A percentile compares a stretch with the other conserved stretches of the same genome.
phyloP scores from a whole-genome alignment of 495 filamentous ascomycete genomes.

The Tuber indicum region DNA sequence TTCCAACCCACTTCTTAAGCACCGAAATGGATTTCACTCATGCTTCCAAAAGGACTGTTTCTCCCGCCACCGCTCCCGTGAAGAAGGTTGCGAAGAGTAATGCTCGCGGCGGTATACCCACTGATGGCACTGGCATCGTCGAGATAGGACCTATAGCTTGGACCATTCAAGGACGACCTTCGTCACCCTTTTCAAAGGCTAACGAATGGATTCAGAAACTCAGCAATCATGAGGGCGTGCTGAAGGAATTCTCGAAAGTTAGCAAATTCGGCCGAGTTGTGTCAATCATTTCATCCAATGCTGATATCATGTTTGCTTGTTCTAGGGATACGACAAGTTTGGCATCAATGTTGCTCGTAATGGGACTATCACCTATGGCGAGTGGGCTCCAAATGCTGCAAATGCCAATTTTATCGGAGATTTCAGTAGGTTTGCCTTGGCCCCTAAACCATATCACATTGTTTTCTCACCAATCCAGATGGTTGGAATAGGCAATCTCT shows the following conservation, averaged over 20 bases:
- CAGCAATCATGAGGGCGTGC: constrained; percentile 73
- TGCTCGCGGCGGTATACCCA: constrained; percentile 10
- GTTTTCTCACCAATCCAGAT: constrained; percentile 52
- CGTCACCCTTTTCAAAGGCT: constrained; percentile 68
- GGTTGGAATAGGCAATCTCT: constrained; percentile 77
- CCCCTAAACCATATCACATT: constrained; percentile 3
- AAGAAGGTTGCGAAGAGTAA: not conserved
- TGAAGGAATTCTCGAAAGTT: constrained; percentile 88
- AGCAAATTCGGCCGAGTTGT: constrained; percentile 26
- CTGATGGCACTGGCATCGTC: constrained; percentile 62
- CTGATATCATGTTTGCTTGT: constrained; percentile 16
- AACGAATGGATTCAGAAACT: constrained; percentile 81
- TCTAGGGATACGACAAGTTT: constrained; percentile 74
- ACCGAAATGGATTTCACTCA: constrained; percentile 33
- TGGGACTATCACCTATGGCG: constrained; percentile 80
- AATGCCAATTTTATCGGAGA: constrained; percentile 87
- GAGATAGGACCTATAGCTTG: constrained; percentile 84
- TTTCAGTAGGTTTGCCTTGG: constrained; percentile 62
- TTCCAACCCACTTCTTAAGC: constrained; percentile 11
- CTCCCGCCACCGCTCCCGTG: constrained; percentile 13
- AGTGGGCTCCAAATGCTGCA: constrained; percentile 90
- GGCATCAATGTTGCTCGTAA: constrained; percentile 73
- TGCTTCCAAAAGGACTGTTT: constrained; percentile 33
- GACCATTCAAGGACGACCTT: constrained; percentile 72
- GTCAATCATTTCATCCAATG: not conserved